Evolutionary conservation across 1,139 yeast species (phyloP).

Genomic region (Arxiozyma telluris): DNA sequence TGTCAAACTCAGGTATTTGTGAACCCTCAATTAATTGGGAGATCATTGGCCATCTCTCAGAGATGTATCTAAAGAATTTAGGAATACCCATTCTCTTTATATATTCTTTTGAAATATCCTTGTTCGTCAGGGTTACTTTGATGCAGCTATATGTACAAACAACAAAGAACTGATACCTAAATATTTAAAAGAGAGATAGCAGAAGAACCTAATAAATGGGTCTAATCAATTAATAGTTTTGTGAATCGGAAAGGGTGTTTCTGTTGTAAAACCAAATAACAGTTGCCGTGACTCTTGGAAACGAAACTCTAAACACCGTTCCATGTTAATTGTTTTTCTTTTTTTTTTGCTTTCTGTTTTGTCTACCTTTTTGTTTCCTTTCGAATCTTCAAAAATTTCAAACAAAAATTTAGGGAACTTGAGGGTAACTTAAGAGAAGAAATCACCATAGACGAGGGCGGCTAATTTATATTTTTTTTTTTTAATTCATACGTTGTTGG

Average conservation of each 20-base stretch:
- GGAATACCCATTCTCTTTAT: constrained; percentile 67
- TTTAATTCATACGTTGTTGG: too few relatives aligned
- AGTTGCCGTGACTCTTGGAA: neutral
- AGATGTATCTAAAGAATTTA: constrained; percentile 88
- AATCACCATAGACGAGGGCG: neutral
- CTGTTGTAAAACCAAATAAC: neutral
- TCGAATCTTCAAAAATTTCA: neutral
- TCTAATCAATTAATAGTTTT: too few relatives aligned
- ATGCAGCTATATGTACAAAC: neutral
- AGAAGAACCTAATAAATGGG: neutral
- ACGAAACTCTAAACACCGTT: neutral
- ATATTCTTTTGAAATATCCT: neutral
- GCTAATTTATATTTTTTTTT: neutral
- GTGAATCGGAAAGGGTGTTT: neutral
- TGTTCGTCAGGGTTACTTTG: neutral
- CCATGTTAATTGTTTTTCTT: too few relatives aligned
- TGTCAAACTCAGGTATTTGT: constrained; percentile 90
- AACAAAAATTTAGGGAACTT: neutral
- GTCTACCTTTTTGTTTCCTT: too few relatives aligned
- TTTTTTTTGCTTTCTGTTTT: too few relatives aligned
- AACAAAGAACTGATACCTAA: neutral
- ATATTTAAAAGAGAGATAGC: neutral
- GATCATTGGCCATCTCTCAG: constrained; percentile 98
- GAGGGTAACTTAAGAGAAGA: neutral
- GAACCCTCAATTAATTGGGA: constrained; percentile 78